These are phyloP conservation scores for Aspergillus cavernicola DNA, from an alignment of 495 filamentous ascomycete genomes.

Conservation along the genomic window DNA sequence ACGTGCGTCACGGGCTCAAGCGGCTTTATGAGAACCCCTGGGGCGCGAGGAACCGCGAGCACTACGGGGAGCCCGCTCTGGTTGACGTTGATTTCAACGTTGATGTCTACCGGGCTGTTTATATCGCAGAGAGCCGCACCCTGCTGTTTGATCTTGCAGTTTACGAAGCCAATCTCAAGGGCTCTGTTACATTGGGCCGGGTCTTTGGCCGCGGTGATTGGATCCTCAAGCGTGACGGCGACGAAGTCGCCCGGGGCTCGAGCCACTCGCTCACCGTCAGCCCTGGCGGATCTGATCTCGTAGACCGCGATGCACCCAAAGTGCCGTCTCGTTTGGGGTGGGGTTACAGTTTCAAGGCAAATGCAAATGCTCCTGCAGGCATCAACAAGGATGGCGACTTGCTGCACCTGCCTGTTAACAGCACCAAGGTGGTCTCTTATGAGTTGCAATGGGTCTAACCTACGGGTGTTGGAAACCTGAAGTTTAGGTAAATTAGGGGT, in stretches of 20 bases:
- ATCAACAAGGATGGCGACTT: neutral
- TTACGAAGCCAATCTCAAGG: neutral
- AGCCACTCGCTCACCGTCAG: neutral
- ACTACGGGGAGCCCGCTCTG: slow-evolving; percentile 1
- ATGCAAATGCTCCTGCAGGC: neutral
- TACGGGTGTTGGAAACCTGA: too few relatives aligned
- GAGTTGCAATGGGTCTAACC: too few relatives aligned
- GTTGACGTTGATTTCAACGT: slow-evolving; percentile 2
- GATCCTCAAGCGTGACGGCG: neutral
- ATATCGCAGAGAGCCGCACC: neutral
- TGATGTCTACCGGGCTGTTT: slow-evolving; percentile 2
- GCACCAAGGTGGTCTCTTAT: neutral
- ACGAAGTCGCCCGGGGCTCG: neutral
- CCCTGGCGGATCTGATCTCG: neutral
- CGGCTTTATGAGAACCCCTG: slow-evolving; percentile 3
- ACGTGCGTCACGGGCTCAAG: neutral
- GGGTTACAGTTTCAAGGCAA: neutral
- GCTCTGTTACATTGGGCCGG: neutral
- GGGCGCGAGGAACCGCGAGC: neutral
- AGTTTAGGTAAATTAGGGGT: too few relatives aligned
- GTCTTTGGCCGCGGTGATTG: slow-evolving; percentile 1
- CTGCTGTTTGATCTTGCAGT: slow-evolving; percentile 3
- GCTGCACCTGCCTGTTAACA: neutral
- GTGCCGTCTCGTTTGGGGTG: neutral
- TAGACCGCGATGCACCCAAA: neutral